Conservation (phyloP, 371 early-diverging fungal species). For the Smittium mucronatum region DNA sequence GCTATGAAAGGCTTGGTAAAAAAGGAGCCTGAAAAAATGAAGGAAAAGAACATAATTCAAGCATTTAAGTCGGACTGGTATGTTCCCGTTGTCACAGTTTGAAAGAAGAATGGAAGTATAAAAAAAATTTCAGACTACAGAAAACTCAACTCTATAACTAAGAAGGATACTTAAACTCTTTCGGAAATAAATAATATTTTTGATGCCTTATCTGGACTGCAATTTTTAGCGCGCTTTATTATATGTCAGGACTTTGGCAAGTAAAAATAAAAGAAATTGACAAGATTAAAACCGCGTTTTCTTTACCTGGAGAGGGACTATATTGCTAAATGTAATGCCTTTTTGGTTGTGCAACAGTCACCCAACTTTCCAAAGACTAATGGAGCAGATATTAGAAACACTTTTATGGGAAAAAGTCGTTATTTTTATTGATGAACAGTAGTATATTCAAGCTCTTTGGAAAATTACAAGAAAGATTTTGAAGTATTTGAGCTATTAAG, state of each 20-base stretch:
- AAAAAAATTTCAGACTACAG: conserved; percentile 29
- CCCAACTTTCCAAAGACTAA: conserved; percentile 9
- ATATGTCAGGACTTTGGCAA: conserved; percentile 29
- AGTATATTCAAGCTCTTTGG: conserved; percentile 8
- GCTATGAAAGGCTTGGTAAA: background rate
- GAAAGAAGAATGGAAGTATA: conserved; percentile 23
- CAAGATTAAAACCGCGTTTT: conserved; percentile 38
- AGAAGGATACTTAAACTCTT: conserved; percentile 25
- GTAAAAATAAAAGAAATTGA: conserved; percentile 20
- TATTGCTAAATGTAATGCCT: conserved; percentile 40
- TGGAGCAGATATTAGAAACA: background rate
- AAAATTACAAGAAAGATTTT: conserved; percentile 9
- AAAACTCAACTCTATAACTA: conserved; percentile 27
- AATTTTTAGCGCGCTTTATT: conserved; percentile 23
- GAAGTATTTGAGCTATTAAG: conserved; percentile 10
- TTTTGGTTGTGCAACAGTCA: conserved; percentile 30
- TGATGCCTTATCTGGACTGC: conserved; percentile 15
- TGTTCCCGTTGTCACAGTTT: conserved; percentile 3
- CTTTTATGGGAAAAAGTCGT: background rate
- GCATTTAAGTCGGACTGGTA: background rate
- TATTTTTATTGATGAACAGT: conserved; percentile 15
- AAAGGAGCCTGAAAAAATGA: background rate
- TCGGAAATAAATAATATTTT: conserved; percentile 26
- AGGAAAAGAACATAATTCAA: background rate
- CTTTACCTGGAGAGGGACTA: conserved; percentile 23